A percentile compares a stretch with the other conserved stretches of the same genome.
phyloP scores from a whole-genome alignment of 129 eudicot genomes.

The Flaveria robusta region DNA sequence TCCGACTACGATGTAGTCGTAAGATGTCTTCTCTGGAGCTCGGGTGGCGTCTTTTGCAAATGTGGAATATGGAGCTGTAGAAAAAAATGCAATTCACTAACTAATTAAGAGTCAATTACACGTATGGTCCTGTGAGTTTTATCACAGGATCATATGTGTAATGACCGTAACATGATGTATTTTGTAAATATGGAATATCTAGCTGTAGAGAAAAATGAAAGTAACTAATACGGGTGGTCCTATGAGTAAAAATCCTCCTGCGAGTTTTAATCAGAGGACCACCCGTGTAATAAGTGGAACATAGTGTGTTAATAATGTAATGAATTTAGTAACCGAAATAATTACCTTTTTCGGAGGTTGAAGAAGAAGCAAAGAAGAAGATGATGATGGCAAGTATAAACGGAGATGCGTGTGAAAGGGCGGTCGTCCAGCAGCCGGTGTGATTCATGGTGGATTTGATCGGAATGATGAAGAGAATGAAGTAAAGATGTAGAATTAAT shows the following conservation, averaged over 20 bases:
- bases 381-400: neutral
- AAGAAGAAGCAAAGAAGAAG: conserved; percentile 5
- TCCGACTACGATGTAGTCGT: conserved; percentile 80
- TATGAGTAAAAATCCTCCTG: no score
- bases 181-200: no score
- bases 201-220: no score
- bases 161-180: no score
- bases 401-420: neutral
- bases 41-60: conserved; percentile 62
- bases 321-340: neutral
- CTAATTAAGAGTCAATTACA: no score
- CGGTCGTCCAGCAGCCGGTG: no score
- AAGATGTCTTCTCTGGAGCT: conserved; percentile 49
- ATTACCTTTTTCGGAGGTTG: neutral
- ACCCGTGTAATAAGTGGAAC: neutral
- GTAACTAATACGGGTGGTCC: no score
- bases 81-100: neutral
- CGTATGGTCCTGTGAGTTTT: no score
- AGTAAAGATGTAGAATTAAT: neutral
- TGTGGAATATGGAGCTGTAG: conserved; percentile 71
- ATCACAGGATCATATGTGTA: no score
- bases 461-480: neutral
- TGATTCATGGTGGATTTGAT: conserved; percentile 15
- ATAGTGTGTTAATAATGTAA: neutral
- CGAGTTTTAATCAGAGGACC: no score